A percentile compares a stretch with the other conserved stretches of the same genome.
phyloP scores from a whole-genome alignment of 306 rosid genomes.

The Dryas octopetala region DNA sequence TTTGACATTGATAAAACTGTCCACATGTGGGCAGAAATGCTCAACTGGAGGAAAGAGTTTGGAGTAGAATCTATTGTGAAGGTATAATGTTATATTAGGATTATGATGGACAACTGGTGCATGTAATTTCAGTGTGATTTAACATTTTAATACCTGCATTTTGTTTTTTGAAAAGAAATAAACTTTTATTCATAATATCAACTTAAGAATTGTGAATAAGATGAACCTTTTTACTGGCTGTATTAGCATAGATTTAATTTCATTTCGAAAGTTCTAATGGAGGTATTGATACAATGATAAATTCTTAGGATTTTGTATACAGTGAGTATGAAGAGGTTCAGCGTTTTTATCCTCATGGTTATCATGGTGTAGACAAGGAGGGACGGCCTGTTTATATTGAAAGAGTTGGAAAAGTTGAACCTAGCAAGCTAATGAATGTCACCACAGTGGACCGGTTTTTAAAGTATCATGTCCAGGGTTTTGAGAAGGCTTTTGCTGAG shows the following conservation, averaged over 20 bases:
- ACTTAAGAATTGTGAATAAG: not conserved
- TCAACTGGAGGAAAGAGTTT: constrained; percentile 77
- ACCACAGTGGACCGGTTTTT: constrained; percentile 83
- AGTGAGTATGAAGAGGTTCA: constrained; percentile 82
- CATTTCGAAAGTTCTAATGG: not conserved
- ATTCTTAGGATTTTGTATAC: constrained; percentile 65
- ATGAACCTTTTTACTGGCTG: constrained; percentile 14
- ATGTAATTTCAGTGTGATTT: constrained; percentile 26
- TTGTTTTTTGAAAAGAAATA: not conserved
- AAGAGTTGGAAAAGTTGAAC: constrained; percentile 89
- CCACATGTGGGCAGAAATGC: constrained; percentile 94
- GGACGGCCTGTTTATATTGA: constrained; percentile 94
- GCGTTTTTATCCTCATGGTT: constrained; percentile 85
- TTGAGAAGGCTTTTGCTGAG: constrained; percentile 81
- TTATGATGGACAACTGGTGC: constrained; percentile 18
- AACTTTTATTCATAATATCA: not conserved
- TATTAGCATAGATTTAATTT: not conserved
- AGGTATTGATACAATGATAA: not conserved
- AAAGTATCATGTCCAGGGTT: constrained; percentile 90
- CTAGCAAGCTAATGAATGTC: constrained; percentile 74
- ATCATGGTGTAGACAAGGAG: constrained; percentile 92
- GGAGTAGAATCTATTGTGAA: constrained; percentile 69
- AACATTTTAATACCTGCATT: constrained; percentile 16
- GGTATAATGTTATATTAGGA: constrained; percentile 43
- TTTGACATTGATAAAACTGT: constrained; percentile 82